phyloP scores from a whole-genome alignment of 208 protist genomes.

The Trypanosoma melophagium region DNA sequence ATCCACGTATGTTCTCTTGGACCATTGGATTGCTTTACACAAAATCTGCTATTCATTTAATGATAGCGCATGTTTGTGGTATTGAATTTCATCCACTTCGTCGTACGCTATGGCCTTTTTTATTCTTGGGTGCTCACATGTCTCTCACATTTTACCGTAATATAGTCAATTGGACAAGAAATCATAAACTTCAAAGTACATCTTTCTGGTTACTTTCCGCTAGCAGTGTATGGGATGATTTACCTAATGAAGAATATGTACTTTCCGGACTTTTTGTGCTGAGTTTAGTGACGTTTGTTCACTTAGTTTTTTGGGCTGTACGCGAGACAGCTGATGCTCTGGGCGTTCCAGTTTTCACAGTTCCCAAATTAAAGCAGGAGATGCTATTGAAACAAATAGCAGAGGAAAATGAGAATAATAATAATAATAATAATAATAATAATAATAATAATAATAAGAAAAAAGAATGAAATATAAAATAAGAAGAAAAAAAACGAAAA shows the following conservation, averaged over 20 bases:
- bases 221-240: constrained; percentile 7
- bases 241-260: constrained; percentile 50
- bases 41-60: constrained; percentile 78
- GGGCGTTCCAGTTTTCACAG: constrained; percentile 55
- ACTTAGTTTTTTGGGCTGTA: constrained; percentile 54
- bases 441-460: constrained; percentile 10
- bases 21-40: constrained; percentile 79
- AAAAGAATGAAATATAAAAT: constrained; percentile 6
- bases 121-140: constrained; percentile 60
- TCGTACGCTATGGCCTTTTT: constrained; percentile 68
- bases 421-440: constrained; percentile 14
- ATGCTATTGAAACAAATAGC: constrained; percentile 32
- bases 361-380: constrained; percentile 53
- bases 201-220: not conserved
- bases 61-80: constrained; percentile 75
- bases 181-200: not conserved
- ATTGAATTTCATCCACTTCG: constrained; percentile 51
- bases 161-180: constrained; percentile 10
- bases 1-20: constrained; percentile 84
- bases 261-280: constrained; percentile 68
- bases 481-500: not conserved
- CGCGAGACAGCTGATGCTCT: constrained; percentile 46
- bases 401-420: constrained; percentile 14
- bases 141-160: constrained; percentile 51
- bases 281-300: constrained; percentile 49